Evolutionary conservation across 371 early-diverging fungal species (phyloP), one percentile per base, ranked within the genome.

Genomic region (Mucor sp.): DNA sequence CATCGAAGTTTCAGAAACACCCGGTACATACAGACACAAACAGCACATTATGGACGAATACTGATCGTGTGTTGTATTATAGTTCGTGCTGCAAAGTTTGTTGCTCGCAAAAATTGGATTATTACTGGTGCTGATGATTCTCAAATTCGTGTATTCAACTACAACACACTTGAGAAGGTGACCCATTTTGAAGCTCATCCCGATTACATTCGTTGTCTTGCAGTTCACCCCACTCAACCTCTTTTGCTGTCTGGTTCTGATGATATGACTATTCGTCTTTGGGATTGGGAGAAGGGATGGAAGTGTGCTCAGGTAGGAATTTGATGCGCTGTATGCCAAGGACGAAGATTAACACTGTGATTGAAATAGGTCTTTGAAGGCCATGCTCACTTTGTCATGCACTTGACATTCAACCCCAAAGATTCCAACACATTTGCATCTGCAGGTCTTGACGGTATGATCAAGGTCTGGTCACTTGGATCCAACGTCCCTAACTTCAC

Each of bases 211-310:
- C 94, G 99, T 62, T 88, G 92, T 73, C 88, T 99, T 62, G 95
- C 99, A 23, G 95, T 98, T 35, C 97, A 99, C 76, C 95, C 95
- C 33, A 93, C 96, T n/a, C 95, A 93, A 69, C 93, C 96, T 19
- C 90, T 90, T 59, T 85, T 99, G 57, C 85, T 99, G 55, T 94
- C 98, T 9, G 93, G 97, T 60, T 95, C 97, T 15, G 99, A 99
- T 77, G 99, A 99, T 77, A 94, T 94, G 91, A 89, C 94, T 19
- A 96, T 99, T 75, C 98, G 98, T 78, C 85, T 99, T 63, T 99
- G 99, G 99, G 97, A 99, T 78, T 97, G 97, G 96, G 99, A 99
- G 48, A 97, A 96, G 78, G 94, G 93, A 69, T 99, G 99, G 97
- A 95, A 91, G 72, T 93, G 96, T 80, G 84, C 95, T 63, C 95